Conservation (phyloP, 805 yeast species). For the Candida corydali region DNA sequence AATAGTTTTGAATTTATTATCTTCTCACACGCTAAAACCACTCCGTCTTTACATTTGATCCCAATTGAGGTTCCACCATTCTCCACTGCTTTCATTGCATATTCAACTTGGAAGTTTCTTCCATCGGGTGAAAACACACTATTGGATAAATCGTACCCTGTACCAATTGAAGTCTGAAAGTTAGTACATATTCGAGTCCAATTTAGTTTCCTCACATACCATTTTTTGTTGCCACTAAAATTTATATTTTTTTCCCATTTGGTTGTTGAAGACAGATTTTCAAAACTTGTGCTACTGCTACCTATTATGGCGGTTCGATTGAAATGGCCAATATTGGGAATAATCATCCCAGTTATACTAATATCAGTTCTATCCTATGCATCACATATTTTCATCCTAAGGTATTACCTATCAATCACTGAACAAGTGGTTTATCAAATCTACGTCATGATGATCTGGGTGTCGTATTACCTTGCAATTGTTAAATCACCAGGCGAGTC, state of each 20-base stretch:
- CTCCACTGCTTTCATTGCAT: conserved; percentile 96
- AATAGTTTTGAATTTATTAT: conserved; percentile 79
- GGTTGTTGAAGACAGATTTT: too few relatives aligned
- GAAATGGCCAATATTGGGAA: conserved; percentile 49
- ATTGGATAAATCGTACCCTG: conserved; percentile 97
- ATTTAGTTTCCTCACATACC: conserved; percentile 6
- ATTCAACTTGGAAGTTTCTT: conserved; percentile 95
- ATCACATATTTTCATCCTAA: conserved; percentile 54
- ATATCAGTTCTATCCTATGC: conserved; percentile 61
- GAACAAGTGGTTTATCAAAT: conserved; percentile 47
- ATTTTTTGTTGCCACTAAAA: conserved; percentile 4
- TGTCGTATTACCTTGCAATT: conserved; percentile 71
- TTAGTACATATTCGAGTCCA: not conserved
- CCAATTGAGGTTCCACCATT: conserved; percentile 96
- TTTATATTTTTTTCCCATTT: not conserved
- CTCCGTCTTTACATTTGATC: conserved; percentile 85
- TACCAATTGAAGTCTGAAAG: conserved; percentile 83
- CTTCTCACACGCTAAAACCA: conserved; percentile 97
- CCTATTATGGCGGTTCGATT: conserved; percentile 30
- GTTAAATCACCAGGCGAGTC: conserved; percentile 65
- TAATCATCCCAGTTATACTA: conserved; percentile 57
- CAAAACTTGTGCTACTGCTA: too few relatives aligned
- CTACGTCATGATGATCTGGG: conserved; percentile 58
- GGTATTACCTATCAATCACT: conserved; percentile 32
- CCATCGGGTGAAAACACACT: conserved; percentile 92